Conservation (phyloP, 192 early-diverging fungal genomes). For the Podila epicladia region DNA sequence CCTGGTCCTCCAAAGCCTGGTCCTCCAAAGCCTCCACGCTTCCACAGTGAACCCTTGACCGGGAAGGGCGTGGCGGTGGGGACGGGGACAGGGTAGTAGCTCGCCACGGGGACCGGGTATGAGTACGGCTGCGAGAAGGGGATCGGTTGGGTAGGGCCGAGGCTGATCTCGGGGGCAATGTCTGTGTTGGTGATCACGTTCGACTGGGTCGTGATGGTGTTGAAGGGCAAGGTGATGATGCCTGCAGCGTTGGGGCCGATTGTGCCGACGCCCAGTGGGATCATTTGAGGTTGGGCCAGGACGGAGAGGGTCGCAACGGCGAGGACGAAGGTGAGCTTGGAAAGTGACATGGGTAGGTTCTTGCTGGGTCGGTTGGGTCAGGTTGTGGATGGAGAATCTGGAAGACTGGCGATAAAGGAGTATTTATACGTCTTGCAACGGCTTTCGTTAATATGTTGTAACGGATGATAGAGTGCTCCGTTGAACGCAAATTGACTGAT, state of each 20-base stretch:
- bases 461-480: too few species aligned
- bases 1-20: not conserved
- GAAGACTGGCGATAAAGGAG: too few species aligned
- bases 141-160: slow-evolving; percentile 33
- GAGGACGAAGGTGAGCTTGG: not conserved
- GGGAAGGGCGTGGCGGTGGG: slow-evolving; percentile 19
- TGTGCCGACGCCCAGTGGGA: not conserved
- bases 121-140: slow-evolving; percentile 11
- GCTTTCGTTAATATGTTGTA: too few species aligned
- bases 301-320: not conserved
- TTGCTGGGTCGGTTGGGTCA: too few species aligned
- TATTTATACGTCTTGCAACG: too few species aligned
- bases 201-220: slow-evolving; percentile 12
- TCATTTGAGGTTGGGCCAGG: not conserved
- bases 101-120: slow-evolving; percentile 1
- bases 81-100: slow-evolving; percentile 20
- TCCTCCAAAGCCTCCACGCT: slow-evolving; percentile 1
- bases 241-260: not conserved
- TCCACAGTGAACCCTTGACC: slow-evolving; percentile 4
- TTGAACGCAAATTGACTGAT: too few species aligned
- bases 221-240: not conserved
- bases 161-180: slow-evolving; percentile 29
- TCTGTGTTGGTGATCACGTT: slow-evolving; percentile 42
- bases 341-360: not conserved
- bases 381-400: too few species aligned